Evolutionary conservation across 306 rosid genomes (phyloP), one percentile per base, ranked within the genome.

Genomic region (Citrullus amarus): DNA sequence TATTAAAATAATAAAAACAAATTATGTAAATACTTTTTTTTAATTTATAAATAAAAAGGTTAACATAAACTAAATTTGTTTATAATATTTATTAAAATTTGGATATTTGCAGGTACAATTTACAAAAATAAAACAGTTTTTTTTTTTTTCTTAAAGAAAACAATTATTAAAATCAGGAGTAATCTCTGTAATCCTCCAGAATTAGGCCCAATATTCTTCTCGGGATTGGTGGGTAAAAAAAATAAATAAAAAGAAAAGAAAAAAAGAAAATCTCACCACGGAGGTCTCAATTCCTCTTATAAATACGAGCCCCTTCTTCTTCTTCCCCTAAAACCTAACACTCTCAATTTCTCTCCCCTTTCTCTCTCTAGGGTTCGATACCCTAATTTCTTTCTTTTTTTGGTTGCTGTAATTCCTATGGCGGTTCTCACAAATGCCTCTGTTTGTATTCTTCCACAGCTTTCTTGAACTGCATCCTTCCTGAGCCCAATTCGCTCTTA

Each of bases 381-480:
- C 28, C 7, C 59, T 51, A 57, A 55, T 62, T 14, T 66, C 12
- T 53, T 16, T 5, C 8, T 5, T 53, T 17, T 16, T 53, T 12
- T 12, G 2, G 16, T 48, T 48, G 54, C 54, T 48, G n/a, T 25
- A 25, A 25, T 13, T 55, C 77, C 54, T 65, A 76, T 86, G 90
- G 57, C 25, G 28, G 8, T 43, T 20, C 25, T 18, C 9, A 68
- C 4, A 68, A 68, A 74, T 93, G 97, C 82, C 79, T 85, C 97
- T 96, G 87, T 89, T 87, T 87, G 92, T 91, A 90, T 93, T 93
- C 88, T 96, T 96, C 99, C 99, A 96, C 99, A 96, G 99, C 99
- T 96, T 96, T 96, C 99, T 96, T 96, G 99, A 96, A 96, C 99
- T 91, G 99, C 99, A 91, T 90, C 88, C 2, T 17, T 63, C 55